These are phyloP conservation scores for Omphalotus guepiniiformis DNA, from an alignment of 768 basidiomycete species.

Conservation along the genomic window DNA sequence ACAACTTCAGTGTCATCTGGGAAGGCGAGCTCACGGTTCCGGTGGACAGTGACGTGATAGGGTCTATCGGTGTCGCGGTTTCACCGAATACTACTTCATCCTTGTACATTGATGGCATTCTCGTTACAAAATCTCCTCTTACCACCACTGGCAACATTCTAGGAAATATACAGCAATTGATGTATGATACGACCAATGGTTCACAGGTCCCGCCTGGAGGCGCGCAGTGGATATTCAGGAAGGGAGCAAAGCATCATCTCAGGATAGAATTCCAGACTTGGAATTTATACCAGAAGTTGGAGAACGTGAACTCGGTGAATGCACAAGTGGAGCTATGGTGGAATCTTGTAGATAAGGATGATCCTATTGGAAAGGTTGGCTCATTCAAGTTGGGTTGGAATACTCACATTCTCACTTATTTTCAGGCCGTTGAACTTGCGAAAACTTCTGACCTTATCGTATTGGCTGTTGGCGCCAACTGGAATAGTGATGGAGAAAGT, in stretches of 20 bases:
- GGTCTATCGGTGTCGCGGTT: conserved; percentile 21
- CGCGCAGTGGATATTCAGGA: conserved; percentile 14
- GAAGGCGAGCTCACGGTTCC: conserved; percentile 21
- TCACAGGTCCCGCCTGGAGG: conserved; percentile 18
- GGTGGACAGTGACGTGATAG: conserved; percentile 18
- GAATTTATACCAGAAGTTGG: conserved; percentile 18
- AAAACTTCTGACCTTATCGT: conserved; percentile 19
- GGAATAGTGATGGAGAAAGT: conserved; percentile 24
- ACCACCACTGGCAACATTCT: conserved; percentile 16
- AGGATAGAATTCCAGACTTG: conserved; percentile 19
- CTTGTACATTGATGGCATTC: conserved; percentile 18
- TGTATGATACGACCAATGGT: conserved; percentile 13
- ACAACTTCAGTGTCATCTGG: conserved; percentile 24
- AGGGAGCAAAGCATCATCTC: conserved; percentile 16
- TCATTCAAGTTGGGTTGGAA: background rate
- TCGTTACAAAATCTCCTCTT: conserved; percentile 14
- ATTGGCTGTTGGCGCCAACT: conserved; percentile 22
- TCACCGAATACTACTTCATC: conserved; percentile 19
- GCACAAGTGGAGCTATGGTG: conserved; percentile 21
- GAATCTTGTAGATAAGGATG: conserved; percentile 18
- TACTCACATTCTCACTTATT: background rate
- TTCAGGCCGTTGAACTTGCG: conserved; percentile 20
- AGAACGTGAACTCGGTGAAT: conserved; percentile 21
- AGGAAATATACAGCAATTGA: conserved; percentile 16
- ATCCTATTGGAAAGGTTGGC: conserved; percentile 2